phyloP scores from a whole-genome alignment of 192 early-diverging fungal species.

The Coemansia sp. region DNA sequence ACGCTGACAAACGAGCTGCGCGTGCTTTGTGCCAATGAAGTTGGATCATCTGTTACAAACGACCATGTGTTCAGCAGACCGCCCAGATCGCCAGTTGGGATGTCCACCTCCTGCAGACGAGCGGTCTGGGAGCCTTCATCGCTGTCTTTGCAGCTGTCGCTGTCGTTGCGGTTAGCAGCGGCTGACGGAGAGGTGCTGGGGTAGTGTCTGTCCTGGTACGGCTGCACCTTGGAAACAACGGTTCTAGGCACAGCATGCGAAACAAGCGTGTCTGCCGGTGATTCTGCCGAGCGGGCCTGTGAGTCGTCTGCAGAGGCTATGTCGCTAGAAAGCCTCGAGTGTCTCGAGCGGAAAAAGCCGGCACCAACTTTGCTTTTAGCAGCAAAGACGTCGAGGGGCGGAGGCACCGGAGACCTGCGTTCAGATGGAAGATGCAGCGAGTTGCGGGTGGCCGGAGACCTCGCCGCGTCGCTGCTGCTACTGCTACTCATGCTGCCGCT shows the following conservation, averaged over 20 bases:
- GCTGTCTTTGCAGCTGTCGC: not conserved
- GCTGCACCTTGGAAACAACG: constrained; percentile 2
- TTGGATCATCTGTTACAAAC: constrained; percentile 9
- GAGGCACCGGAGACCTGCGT: constrained; percentile 10
- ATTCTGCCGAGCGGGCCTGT: constrained; percentile 16
- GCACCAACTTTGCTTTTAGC: constrained; percentile 6
- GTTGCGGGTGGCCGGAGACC: constrained; percentile 8
- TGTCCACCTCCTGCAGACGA: constrained; percentile 31
- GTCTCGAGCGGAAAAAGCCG: constrained; percentile 7
- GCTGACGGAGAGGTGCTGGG: not conserved
- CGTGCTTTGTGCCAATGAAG: not conserved
- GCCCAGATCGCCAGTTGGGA: constrained; percentile 36
- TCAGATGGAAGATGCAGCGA: not conserved
- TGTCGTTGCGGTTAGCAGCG: not conserved
- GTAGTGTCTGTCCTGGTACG: not conserved
- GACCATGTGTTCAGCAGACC: constrained; percentile 49
- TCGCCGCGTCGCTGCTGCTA: constrained; percentile 11
- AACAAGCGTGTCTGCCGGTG: constrained; percentile 40
- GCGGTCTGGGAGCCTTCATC: not conserved
- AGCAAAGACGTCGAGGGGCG: constrained; percentile 29
- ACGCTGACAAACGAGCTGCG: not conserved
- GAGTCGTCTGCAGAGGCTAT: not conserved
- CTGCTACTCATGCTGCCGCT: constrained; percentile 5
- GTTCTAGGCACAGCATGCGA: constrained; percentile 9
- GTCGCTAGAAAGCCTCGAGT: not conserved